Percentiles rank a stretch among this genome's conserved stretches.
phyloP scores from a whole-genome alignment of 495 filamentous ascomycete genomes.

The Tuber magnatum region DNA sequence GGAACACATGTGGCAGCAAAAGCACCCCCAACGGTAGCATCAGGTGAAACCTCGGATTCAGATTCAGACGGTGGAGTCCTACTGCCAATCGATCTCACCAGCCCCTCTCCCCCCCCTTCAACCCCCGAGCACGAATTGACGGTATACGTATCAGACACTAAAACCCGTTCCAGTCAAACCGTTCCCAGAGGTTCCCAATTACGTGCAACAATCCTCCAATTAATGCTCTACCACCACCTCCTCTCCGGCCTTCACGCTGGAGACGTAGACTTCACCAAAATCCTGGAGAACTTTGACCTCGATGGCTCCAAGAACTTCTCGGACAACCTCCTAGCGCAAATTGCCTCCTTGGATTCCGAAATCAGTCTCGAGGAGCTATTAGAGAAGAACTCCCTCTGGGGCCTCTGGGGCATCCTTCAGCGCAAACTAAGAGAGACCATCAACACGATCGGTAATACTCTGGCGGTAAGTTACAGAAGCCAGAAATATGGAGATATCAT shows the following conservation, averaged over 20 bases:
- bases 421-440: slow-evolving; percentile 52
- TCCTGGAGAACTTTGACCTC: slow-evolving; percentile 65
- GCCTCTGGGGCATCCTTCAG: slow-evolving; percentile 64
- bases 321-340: slow-evolving; percentile 71
- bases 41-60: slow-evolving; percentile 27
- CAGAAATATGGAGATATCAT: slow-evolving; percentile 51
- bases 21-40: slow-evolving; percentile 40
- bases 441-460: slow-evolving; percentile 49
- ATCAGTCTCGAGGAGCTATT: slow-evolving; percentile 50
- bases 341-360: slow-evolving; percentile 61
- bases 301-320: slow-evolving; percentile 60
- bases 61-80: slow-evolving; percentile 8
- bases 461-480: slow-evolving; percentile 59
- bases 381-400: slow-evolving; percentile 52
- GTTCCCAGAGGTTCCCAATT: slow-evolving; percentile 62
- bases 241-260: slow-evolving; percentile 65
- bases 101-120: slow-evolving; percentile 43
- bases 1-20: slow-evolving; percentile 58
- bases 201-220: slow-evolving; percentile 70
- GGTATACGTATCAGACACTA: slow-evolving; percentile 80
- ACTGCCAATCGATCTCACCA: slow-evolving; percentile 48
- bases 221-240: slow-evolving; percentile 87
- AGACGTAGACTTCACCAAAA: slow-evolving; percentile 56
- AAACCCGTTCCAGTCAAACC: slow-evolving; percentile 61
- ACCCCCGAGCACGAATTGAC: slow-evolving; percentile 34